A percentile compares a stretch with the other conserved stretches of the same genome.
Evolutionary conservation across 108 stramenopile species (phyloP).

Genomic region (Skeletonema marinoi): DNA sequence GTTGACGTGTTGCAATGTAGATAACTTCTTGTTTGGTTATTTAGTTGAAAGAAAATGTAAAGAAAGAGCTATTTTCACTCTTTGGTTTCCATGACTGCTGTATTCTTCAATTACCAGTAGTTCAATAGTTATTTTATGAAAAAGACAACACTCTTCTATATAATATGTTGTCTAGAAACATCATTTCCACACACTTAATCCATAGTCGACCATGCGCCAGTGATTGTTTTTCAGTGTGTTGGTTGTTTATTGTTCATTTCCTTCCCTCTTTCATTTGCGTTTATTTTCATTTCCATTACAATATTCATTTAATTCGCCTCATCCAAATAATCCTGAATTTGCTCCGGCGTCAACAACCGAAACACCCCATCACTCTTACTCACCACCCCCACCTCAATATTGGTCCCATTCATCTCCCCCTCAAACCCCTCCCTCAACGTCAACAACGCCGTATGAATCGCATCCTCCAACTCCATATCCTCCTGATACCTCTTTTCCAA

Average conservation of each 20-base stretch:
- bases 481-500: conserved; percentile 95
- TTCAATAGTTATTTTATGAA: too few relatives aligned
- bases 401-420: conserved; percentile 98
- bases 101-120: too few relatives aligned
- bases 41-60: too few relatives aligned
- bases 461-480: conserved; percentile 99
- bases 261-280: neutral
- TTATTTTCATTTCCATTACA: neutral
- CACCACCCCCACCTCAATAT: conserved; percentile 98
- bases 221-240: neutral
- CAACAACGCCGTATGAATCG: conserved; percentile 97
- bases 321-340: conserved; percentile 99
- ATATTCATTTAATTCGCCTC: conserved; percentile 73
- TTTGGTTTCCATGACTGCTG: too few relatives aligned
- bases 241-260: neutral
- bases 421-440: conserved; percentile 99
- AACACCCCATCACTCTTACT: conserved; percentile 88
- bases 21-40: too few relatives aligned
- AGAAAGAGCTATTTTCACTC: too few relatives aligned
- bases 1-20: too few relatives aligned
- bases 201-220: too few relatives aligned
- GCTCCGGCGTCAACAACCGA: conserved; percentile 92
- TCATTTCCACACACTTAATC: too few relatives aligned
- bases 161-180: too few relatives aligned
- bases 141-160: too few relatives aligned